A percentile compares a stretch with the other conserved stretches of the same genome.
Evolutionary conservation across 164 flowering plant genomes (phyloP).

Genomic region (Liquidambar formosana): DNA sequence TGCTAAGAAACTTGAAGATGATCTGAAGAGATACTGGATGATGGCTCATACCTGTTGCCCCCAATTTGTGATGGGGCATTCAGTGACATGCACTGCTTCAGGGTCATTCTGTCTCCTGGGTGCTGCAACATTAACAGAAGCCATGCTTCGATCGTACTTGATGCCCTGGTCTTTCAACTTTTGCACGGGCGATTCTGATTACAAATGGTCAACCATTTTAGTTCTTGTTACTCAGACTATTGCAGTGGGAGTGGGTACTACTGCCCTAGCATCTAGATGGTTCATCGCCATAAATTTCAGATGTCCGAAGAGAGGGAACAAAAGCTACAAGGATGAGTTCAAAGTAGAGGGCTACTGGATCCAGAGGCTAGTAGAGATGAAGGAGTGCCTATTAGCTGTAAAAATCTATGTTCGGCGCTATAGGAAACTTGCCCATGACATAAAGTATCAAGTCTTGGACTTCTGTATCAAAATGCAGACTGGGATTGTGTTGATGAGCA

Average conservation of each 20-base stretch:
- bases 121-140: conserved; percentile 40
- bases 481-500: conserved; percentile 43
- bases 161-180: conserved; percentile 32
- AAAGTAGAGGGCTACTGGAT: conserved; percentile 49
- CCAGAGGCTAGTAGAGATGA: conserved; percentile 36
- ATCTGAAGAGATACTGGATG: conserved; percentile 50
- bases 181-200: conserved; percentile 56
- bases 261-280: conserved; percentile 59
- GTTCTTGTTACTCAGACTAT: conserved; percentile 37
- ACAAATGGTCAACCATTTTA: conserved; percentile 53
- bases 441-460: conserved; percentile 23
- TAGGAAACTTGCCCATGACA: conserved; percentile 33
- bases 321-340: conserved; percentile 15
- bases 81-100: conserved; percentile 51
- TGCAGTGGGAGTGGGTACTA: conserved; percentile 48
- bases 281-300: conserved; percentile 38
- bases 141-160: conserved; percentile 38
- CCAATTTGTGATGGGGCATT: conserved; percentile 62
- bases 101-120: conserved; percentile 51
- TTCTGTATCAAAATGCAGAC: conserved; percentile 41
- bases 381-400: conserved; percentile 34
- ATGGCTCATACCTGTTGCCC: conserved; percentile 64
- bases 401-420: conserved; percentile 21
- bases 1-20: conserved; percentile 31
- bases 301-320: conserved; percentile 31